Evolutionary conservation across 495 filamentous ascomycete genomes (phyloP).

Genomic region (Penicillium paxilli): DNA sequence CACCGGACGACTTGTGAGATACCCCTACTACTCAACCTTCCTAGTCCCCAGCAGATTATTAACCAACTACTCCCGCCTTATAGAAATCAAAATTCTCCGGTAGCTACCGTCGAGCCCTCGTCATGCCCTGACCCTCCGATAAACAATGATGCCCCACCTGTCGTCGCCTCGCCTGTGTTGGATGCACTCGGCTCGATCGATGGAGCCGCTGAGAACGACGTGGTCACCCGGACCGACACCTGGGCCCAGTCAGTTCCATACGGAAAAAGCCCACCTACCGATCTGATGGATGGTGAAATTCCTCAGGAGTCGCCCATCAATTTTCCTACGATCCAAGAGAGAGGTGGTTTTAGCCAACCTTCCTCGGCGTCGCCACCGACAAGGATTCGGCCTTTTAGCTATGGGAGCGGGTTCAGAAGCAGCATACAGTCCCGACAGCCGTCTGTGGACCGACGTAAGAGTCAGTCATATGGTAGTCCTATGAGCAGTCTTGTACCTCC

Average conservation of each 20-base stretch:
- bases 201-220: conserved; percentile 34
- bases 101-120: conserved; percentile 31
- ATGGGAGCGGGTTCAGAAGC: conserved; percentile 41
- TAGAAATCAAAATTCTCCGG: conserved; percentile 32
- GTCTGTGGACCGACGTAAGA: conserved; percentile 42
- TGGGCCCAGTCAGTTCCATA: conserved; percentile 52
- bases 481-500: conserved; percentile 60
- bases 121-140: conserved; percentile 31
- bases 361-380: conserved; percentile 51
- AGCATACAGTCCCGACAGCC: conserved; percentile 40
- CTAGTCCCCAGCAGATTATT: neutral
- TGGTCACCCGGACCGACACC: conserved; percentile 40
- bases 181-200: conserved; percentile 40
- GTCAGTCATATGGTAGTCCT: conserved; percentile 45
- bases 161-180: conserved; percentile 44
- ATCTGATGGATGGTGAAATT: conserved; percentile 43
- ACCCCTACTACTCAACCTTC: neutral
- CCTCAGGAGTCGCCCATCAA: conserved; percentile 45
- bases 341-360: conserved; percentile 49
- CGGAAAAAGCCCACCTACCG: conserved; percentile 50
- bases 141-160: conserved; percentile 25
- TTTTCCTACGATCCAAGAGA: conserved; percentile 38
- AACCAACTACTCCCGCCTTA: neutral
- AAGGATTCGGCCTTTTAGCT: conserved; percentile 45
- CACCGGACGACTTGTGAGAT: conserved; percentile 47